Evolutionary conservation across 805 yeast species (phyloP).

Genomic region (Geotrichum ghanense): DNA sequence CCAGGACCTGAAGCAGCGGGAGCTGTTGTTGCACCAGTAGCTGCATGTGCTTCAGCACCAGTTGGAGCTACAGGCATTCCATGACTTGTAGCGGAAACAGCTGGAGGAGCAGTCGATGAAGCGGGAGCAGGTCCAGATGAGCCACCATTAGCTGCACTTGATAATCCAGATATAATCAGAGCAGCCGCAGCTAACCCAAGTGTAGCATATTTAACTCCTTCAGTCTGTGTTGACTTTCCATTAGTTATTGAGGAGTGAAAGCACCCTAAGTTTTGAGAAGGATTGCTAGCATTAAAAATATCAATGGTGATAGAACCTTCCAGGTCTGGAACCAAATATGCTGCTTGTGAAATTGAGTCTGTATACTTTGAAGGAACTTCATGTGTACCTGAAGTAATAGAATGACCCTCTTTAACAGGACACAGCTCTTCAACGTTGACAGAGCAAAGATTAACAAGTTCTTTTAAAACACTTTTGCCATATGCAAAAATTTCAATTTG

Average conservation of each 20-base stretch:
- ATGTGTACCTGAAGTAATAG: conserved; percentile 19
- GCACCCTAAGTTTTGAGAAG: conserved; percentile 18
- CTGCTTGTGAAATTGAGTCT: conserved; percentile 19
- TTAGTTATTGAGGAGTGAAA: conserved; percentile 20
- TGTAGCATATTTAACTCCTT: conserved; percentile 19
- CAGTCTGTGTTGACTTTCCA: conserved; percentile 22
- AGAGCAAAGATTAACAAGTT: conserved; percentile 22
- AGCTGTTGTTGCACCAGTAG: conserved; percentile 3
- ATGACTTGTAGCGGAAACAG: conserved; percentile 5
- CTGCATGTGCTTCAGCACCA: conserved; percentile 7
- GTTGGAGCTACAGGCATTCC: conserved; percentile 1
- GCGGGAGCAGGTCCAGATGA: conserved; percentile 8
- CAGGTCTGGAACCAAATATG: conserved; percentile 25
- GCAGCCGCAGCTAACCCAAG: conserved; percentile 24
- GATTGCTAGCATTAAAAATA: conserved; percentile 13
- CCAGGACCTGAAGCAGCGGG: conserved; percentile 2
- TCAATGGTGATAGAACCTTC: conserved; percentile 21
- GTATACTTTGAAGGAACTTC: conserved; percentile 21
- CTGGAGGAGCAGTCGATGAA: conserved; percentile 1
- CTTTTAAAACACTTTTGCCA: conserved; percentile 18
- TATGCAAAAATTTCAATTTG: conserved; percentile 19
- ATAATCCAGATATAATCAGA: conserved; percentile 12
- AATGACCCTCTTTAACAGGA: conserved; percentile 19
- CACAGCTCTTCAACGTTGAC: conserved; percentile 21
- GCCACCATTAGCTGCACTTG: conserved; percentile 9